phyloP scores from a whole-genome alignment of 2,329 filamentous ascomycete genomes.

The Myriosclerotinia curreyana region DNA sequence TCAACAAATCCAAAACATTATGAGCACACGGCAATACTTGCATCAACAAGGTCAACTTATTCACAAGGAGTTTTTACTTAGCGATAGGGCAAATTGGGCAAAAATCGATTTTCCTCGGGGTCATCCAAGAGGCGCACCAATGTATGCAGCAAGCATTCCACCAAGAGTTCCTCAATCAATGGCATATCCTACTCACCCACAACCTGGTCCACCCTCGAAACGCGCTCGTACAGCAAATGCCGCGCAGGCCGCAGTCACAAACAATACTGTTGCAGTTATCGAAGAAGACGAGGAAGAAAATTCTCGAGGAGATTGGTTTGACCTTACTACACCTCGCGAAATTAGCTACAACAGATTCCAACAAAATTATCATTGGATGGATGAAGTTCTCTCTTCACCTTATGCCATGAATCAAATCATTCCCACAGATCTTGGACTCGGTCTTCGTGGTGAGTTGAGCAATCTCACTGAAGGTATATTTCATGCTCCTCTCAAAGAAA shows the following conservation, averaged over 20 bases:
- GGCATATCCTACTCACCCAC: constrained; percentile 56
- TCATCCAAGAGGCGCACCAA: constrained; percentile 42
- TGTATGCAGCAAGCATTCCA: constrained; percentile 34
- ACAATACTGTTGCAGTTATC: constrained; percentile 25
- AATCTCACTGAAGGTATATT: constrained; percentile 83
- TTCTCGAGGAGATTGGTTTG: constrained; percentile 82
- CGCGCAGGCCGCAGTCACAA: constrained; percentile 24
- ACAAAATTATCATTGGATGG: constrained; percentile 99
- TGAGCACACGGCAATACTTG: constrained; percentile 62
- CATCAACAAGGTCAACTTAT: constrained; percentile 76
- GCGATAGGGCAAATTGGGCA: constrained; percentile 87
- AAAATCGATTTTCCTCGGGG: constrained; percentile 67
- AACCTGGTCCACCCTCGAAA: constrained; percentile 52
- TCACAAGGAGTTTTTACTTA: constrained; percentile 91
- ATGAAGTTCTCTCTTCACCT: constrained; percentile 88
- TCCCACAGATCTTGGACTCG: constrained; percentile 82
- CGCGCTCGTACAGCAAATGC: constrained; percentile 41
- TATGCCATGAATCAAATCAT: constrained; percentile 83
- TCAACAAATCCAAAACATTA: constrained; percentile 56
- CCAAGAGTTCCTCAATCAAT: constrained; percentile 50
- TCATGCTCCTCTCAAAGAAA: constrained; percentile 58
- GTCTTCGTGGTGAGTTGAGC: constrained; percentile 77
- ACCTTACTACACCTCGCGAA: constrained; percentile 83
- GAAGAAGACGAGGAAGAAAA: constrained; percentile 81
- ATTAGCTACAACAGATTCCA: constrained; percentile 83